Percentiles rank a stretch among this genome's conserved stretches.
phyloP scores from a whole-genome alignment of 2,329 filamentous ascomycete genomes.

The Pestalotiopsis sp. region DNA sequence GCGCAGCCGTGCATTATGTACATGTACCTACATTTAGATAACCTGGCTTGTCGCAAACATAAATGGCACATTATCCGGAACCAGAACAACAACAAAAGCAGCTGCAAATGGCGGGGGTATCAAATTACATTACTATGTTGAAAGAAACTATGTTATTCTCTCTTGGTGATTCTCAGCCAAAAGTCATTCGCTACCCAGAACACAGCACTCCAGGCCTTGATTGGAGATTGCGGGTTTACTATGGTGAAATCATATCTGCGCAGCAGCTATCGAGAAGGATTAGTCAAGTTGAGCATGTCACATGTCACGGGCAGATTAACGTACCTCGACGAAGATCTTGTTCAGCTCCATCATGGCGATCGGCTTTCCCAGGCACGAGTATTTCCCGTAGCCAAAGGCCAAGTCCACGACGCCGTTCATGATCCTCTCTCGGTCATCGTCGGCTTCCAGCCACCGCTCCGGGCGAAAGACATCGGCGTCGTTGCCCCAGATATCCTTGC shows the following conservation, averaged over 20 bases:
- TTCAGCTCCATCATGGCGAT: constrained; percentile 47
- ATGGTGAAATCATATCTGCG: constrained; percentile 26
- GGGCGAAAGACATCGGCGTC: constrained; percentile 41
- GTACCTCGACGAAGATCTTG: constrained; percentile 45
- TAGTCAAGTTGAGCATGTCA: background rate
- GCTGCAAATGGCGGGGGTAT: background rate
- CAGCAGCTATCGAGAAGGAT: constrained; percentile 16
- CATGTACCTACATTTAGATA: no score
- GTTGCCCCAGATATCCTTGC: constrained; percentile 36
- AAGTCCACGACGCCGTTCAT: constrained; percentile 39
- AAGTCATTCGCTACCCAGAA: constrained; percentile 27
- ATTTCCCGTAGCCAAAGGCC: constrained; percentile 42
- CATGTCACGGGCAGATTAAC: constrained; percentile 10
- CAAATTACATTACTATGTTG: background rate
- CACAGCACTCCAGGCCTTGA: constrained; percentile 23
- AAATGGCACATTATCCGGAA: no score
- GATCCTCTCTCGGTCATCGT: constrained; percentile 27
- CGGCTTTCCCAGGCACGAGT: constrained; percentile 43
- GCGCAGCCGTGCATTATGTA: no score
- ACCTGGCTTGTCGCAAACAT: no score
- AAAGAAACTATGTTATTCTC: background rate
- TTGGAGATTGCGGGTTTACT: constrained; percentile 23
- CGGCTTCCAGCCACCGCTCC: constrained; percentile 44
- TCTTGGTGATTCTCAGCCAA: constrained; percentile 24
- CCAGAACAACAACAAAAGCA: background rate